Percentiles rank a stretch among this genome's conserved stretches.
Conservation (phyloP, 2,329 filamentous ascomycete species). For the Beauveria scarabaeidicola region DNA sequence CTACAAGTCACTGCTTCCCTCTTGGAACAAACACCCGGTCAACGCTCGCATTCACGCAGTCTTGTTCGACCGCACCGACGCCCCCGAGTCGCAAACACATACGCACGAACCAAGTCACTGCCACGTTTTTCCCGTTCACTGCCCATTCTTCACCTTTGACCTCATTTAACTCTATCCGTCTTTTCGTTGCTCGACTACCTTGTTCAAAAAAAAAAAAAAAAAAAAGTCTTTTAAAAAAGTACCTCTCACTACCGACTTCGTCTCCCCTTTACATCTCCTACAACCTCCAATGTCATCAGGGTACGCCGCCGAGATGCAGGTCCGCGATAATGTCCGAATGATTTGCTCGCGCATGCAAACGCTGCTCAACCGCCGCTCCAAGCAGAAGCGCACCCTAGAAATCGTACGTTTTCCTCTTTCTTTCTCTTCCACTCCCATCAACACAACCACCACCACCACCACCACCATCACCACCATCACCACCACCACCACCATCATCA, state of each 20-base stretch:
- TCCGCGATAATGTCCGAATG: constrained; percentile 35
- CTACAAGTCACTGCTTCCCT: no score
- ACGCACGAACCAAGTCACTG: constrained; percentile 2
- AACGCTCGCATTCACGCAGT: no score
- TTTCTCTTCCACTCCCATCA: not conserved
- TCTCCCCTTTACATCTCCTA: not conserved
- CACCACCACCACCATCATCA: not conserved
- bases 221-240: not conserved
- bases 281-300: not conserved
- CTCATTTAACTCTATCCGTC: not conserved
- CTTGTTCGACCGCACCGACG: not conserved
- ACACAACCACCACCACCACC: not conserved
- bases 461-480: not conserved
- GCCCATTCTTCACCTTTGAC: not conserved
- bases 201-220: no score
- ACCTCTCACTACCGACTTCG: no score
- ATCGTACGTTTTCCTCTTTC: constrained; percentile 33
- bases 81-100: not conserved
- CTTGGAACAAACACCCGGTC: not conserved
- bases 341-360: constrained; percentile 37
- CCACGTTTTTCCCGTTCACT: not conserved
- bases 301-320: constrained; percentile 16
- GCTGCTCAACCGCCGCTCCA: constrained; percentile 32
- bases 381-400: constrained; percentile 33
- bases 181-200: not conserved